These are phyloP conservation scores for Gossypium raimondii DNA, from an alignment of 345 rosid species.

Conservation along the genomic window DNA sequence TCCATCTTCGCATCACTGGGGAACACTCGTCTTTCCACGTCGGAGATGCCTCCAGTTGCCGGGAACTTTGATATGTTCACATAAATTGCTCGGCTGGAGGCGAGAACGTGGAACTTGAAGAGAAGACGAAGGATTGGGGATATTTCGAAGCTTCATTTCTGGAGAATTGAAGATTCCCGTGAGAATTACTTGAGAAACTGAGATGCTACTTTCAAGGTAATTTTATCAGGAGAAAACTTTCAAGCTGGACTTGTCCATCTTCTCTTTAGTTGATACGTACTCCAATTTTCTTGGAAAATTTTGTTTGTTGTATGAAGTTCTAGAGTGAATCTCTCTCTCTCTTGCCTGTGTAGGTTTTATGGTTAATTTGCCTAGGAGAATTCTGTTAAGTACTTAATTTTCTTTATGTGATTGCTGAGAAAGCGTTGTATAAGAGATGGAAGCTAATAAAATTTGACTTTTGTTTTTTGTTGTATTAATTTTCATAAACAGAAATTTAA, in stretches of 20 bases:
- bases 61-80: conserved; percentile 5
- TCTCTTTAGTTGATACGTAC: not conserved
- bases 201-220: conserved; percentile 19
- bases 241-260: not conserved
- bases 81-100: conserved; percentile 2
- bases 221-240: not conserved
- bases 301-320: conserved; percentile 1
- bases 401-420: not conserved
- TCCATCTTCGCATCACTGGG: not conserved
- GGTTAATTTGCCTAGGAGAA: not conserved
- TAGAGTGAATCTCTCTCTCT: not conserved
- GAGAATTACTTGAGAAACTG: conserved; percentile 23
- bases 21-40: conserved; percentile 14
- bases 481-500: not conserved
- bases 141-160: conserved; percentile 11
- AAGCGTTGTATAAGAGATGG: not conserved
- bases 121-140: conserved; percentile 19
- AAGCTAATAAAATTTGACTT: not conserved
- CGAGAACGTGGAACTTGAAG: conserved; percentile 15
- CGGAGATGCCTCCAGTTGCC: conserved; percentile 27
- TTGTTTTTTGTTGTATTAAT: not conserved
- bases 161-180: conserved; percentile 16
- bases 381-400: not conserved
- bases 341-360: not conserved
- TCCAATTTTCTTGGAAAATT: not conserved